phyloP scores from a whole-genome alignment of 805 yeast genomes.

The Saturnispora sanitii region DNA sequence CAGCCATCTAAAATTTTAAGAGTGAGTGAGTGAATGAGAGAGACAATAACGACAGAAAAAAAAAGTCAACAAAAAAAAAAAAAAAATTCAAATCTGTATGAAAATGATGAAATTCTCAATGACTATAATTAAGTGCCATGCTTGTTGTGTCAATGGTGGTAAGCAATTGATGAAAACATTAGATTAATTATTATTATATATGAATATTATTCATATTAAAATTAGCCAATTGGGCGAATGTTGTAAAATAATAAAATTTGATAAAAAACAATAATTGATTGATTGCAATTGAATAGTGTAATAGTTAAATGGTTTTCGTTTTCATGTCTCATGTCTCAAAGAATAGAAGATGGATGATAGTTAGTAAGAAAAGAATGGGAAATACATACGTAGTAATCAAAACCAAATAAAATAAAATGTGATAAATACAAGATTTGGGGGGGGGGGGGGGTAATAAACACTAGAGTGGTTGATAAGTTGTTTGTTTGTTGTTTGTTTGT shows the following conservation, averaged over 20 bases:
- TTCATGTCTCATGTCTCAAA: neutral
- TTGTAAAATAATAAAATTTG: no score
- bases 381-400: neutral
- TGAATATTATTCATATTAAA: no score
- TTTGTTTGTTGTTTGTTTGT: constrained; percentile 4
- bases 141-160: no score
- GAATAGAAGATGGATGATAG: neutral
- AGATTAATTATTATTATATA: no score
- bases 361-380: neutral
- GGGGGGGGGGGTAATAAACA: neutral
- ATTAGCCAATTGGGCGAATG: no score
- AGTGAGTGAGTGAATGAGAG: neutral
- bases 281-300: no score
- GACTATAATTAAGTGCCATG: no score
- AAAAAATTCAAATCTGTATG: no score
- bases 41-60: neutral
- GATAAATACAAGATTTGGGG: neutral
- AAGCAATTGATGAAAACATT: no score
- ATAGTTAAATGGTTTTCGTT: no score
- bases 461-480: neutral
- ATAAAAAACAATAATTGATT: no score
- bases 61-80: constrained; percentile 1
- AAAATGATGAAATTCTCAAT: no score
- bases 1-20: neutral
- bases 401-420: neutral